Evolutionary conservation across 345 rosid species (phyloP).

Genomic region (Cardamine resedifolia): DNA sequence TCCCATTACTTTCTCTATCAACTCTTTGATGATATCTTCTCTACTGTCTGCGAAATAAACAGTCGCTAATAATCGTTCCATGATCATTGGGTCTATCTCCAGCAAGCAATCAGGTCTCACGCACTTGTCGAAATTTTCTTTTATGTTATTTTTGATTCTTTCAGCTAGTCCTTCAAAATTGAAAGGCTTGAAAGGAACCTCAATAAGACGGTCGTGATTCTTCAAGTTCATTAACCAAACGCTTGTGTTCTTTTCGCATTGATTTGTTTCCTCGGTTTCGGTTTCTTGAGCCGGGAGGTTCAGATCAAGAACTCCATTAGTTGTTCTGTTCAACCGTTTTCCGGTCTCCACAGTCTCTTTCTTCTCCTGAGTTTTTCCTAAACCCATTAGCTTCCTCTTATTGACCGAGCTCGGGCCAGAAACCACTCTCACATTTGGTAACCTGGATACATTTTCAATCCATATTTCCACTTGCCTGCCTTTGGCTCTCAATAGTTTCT

Average conservation of each 20-base stretch:
- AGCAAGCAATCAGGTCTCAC: slow-evolving; percentile 41
- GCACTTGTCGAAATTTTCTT: slow-evolving; percentile 38
- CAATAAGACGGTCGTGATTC: slow-evolving; percentile 38
- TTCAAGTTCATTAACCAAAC: slow-evolving; percentile 54
- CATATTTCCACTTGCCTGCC: slow-evolving; percentile 49
- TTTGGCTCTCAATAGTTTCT: slow-evolving; percentile 47
- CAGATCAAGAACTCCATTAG: slow-evolving; percentile 53
- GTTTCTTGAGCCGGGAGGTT: slow-evolving; percentile 67
- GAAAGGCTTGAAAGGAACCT: slow-evolving; percentile 58
- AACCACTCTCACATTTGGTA: slow-evolving; percentile 13
- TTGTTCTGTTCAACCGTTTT: slow-evolving; percentile 47
- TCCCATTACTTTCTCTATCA: slow-evolving; percentile 48
- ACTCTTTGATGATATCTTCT: slow-evolving; percentile 40
- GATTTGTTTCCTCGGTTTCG: slow-evolving; percentile 34
- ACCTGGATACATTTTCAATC: slow-evolving; percentile 38
- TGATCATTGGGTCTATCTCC: slow-evolving; percentile 52
- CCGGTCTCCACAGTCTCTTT: slow-evolving; percentile 33
- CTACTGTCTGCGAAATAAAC: slow-evolving; percentile 45
- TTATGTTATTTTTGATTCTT: slow-evolving; percentile 37
- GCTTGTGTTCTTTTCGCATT: slow-evolving; percentile 37
- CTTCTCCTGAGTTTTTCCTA: slow-evolving; percentile 34
- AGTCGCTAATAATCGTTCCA: slow-evolving; percentile 54
- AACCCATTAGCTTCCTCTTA: slow-evolving; percentile 54
- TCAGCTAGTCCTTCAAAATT: slow-evolving; percentile 54
- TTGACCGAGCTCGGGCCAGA: slow-evolving; percentile 29